Conservation (phyloP, 306 rosid genomes). For the Myrica gale region DNA sequence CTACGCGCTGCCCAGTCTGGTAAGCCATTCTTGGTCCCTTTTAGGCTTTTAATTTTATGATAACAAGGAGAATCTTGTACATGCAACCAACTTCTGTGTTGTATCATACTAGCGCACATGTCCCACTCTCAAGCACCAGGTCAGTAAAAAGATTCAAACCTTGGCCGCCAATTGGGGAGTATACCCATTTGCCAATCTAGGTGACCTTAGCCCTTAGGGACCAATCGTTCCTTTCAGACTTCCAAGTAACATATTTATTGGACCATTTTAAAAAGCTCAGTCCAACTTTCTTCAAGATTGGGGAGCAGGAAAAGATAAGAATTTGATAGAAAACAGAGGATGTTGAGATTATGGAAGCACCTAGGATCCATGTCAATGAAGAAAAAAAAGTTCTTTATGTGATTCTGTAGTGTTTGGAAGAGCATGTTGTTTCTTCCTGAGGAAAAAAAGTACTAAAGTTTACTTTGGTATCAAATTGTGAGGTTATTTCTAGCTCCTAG, state of each 20-base stretch:
- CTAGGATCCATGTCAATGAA: neutral
- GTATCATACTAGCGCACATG: too few species aligned
- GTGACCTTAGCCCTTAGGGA: too few species aligned
- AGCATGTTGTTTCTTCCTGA: neutral
- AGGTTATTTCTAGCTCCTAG: neutral
- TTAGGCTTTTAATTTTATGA: neutral
- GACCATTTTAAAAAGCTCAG: neutral
- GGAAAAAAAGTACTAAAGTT: neutral
- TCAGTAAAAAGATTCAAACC: too few species aligned
- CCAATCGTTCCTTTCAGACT: too few species aligned
- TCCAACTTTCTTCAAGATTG: neutral
- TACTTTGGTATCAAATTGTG: neutral
- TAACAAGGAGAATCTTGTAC: too few species aligned
- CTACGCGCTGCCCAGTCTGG: slow-evolving; percentile 85
- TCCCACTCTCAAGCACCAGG: too few species aligned
- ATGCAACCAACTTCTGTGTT: too few species aligned
- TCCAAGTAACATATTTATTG: neutral
- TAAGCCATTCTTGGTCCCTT: slow-evolving; percentile 30
- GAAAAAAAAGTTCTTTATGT: neutral
- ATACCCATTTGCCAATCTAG: too few species aligned
- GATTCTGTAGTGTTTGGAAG: neutral
- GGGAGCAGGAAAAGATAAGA: neutral
- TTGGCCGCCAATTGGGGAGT: too few species aligned
- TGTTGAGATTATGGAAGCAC: neutral
- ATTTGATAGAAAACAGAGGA: neutral